Evolutionary conservation across 1,284 basidiomycete genomes (phyloP), one percentile per base, ranked within the genome.

Genomic region (Tilletia caries): DNA sequence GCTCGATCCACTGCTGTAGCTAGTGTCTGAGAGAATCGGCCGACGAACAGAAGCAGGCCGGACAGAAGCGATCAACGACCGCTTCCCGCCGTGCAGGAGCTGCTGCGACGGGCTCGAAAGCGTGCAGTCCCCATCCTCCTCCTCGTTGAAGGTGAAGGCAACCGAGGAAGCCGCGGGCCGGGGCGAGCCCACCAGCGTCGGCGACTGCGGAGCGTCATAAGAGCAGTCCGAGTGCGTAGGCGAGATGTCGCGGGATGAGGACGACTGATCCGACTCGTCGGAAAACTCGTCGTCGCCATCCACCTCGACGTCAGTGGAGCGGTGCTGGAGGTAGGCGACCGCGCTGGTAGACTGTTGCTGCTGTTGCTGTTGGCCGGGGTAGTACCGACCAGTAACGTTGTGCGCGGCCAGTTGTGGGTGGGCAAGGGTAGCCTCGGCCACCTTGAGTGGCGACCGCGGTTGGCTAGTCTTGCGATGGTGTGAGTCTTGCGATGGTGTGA

Each of bases 11-110:
- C 37, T 27, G 33, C 64, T 33, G 33, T 37, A 48, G 43, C 65
- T 66, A 18, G 65, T 50, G 8, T 66, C 65, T 6, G 65, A 66
- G 41, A 66, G 18, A 13, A 66, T 13, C n/a, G 65, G 46, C 13
- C 52, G 27, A 18, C 65, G 46, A 3, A 37, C 18, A 8, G 18
- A 12, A 37, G 65, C 37, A 50, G 65, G 41, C 18, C 18, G 65
- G 1, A 66, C 46, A 32, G 65, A 48, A n/a, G 46, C 27, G 41
- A 66, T 66, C 25, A 25, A 8, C 54, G 54, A 8, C 54, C 54
- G 54, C 54, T 60, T 41, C 37, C 10, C 37, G 15, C 10, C 37
- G 15, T 41, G 37, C 37, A 41, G 37, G 2, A 41, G 8, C 37
- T 41, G 10, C 37, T 6, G 15, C 8, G 37, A 41, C 15, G 37